These are phyloP conservation scores for Mortierella polycephala DNA, from an alignment of 371 early-diverging fungal species.

Conservation along the genomic window DNA sequence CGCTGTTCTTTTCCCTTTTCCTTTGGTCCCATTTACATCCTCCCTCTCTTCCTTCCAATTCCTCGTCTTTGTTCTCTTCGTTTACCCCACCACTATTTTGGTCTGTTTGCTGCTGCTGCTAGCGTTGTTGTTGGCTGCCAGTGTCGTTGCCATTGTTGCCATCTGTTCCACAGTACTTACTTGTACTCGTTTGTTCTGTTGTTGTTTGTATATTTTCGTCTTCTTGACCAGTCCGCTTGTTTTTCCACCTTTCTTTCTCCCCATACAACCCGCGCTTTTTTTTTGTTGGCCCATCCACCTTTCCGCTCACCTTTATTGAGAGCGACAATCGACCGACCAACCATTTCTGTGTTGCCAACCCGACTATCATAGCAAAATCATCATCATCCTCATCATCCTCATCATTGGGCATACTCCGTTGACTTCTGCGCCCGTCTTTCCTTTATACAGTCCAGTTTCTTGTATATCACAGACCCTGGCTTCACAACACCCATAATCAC, in stretches of 20 bases:
- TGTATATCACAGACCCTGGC: not conserved
- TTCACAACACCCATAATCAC: not conserved
- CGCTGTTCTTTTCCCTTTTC: too few relatives aligned
- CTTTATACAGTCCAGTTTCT: not conserved
- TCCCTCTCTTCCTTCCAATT: too few relatives aligned
- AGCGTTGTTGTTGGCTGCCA: too few relatives aligned
- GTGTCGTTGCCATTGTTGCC: too few relatives aligned
- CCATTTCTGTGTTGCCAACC: too few relatives aligned
- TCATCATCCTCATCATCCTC: not conserved
- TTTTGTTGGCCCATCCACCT: not conserved
- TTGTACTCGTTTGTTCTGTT: not conserved
- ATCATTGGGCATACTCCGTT: not conserved
- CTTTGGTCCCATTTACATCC: too few relatives aligned
- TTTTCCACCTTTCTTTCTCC: not conserved
- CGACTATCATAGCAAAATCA: too few relatives aligned
- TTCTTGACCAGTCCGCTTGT: not conserved
- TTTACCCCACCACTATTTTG: too few relatives aligned
- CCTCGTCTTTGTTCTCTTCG: too few relatives aligned
- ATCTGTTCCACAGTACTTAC: not conserved
- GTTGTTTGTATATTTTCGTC: not conserved
- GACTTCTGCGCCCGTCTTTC: not conserved
- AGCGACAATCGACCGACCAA: too few relatives aligned
- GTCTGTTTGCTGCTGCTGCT: too few relatives aligned
- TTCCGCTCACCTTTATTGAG: not conserved
- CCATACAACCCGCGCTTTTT: not conserved